These are phyloP conservation scores for Phytophthora kernoviae DNA, from an alignment of 352 stramenopile genomes.

Conservation along the genomic window DNA sequence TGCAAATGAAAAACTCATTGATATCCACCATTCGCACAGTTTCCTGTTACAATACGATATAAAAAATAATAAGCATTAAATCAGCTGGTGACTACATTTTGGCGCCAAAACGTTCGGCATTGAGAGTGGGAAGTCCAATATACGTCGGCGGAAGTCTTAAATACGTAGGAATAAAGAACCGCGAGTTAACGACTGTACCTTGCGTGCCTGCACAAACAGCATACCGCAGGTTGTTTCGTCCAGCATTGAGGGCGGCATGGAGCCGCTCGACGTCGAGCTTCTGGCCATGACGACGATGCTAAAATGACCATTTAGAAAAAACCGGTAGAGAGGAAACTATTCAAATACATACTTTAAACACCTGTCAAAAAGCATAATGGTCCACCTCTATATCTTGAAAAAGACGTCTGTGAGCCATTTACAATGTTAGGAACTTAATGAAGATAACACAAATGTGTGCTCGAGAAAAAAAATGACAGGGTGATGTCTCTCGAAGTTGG, in stretches of 20 bases:
- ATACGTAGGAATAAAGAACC: neutral
- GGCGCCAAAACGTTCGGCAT: constrained; percentile 1
- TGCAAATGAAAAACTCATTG: constrained; percentile 67
- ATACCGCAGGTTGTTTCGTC: constrained; percentile 31
- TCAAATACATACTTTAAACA: too few species aligned
- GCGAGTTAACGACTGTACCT: constrained; percentile 18
- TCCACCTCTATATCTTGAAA: too few species aligned
- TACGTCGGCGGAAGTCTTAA: neutral
- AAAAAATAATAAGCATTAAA: too few species aligned
- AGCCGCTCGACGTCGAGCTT: constrained; percentile 15
- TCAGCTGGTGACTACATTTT: neutral
- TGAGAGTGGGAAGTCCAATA: neutral
- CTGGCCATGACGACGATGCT: constrained; percentile 11
- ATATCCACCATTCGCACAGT: constrained; percentile 51
- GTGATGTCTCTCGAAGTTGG: too few species aligned
- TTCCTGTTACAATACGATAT: constrained; percentile 46
- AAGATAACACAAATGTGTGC: too few species aligned
- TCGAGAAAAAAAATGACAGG: too few species aligned
- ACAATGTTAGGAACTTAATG: too few species aligned
- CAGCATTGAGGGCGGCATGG: constrained; percentile 20
- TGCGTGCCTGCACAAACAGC: constrained; percentile 45
- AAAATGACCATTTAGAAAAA: too few species aligned
- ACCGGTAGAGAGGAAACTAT: too few species aligned
- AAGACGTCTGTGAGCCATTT: too few species aligned
- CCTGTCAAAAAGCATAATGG: too few species aligned